Evolutionary conservation across 306 rosid species (phyloP).

Genomic region (Casuarina equisetifolia): DNA sequence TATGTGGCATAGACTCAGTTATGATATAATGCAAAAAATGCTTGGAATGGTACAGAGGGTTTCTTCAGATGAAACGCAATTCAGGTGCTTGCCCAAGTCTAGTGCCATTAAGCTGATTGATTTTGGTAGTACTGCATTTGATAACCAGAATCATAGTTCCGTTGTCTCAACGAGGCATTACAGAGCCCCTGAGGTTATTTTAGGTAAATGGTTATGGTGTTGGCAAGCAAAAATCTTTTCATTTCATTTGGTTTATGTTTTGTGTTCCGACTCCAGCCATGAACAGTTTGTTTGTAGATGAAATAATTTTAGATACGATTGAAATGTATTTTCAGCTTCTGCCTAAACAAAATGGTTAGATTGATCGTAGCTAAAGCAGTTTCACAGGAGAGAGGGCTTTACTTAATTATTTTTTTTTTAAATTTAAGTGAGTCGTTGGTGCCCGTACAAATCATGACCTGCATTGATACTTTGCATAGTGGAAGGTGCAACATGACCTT

Average conservation of each 20-base stretch:
- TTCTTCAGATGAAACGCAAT: slow-evolving; percentile 70
- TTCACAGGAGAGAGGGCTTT: too few relatives aligned
- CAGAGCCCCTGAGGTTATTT: slow-evolving; percentile 95
- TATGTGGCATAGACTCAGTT: slow-evolving; percentile 38
- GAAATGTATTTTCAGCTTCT: too few relatives aligned
- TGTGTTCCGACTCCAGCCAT: slow-evolving; percentile 21
- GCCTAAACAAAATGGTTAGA: too few relatives aligned
- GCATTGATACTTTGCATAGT: not conserved
- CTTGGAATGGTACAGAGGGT: slow-evolving; percentile 84
- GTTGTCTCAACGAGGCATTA: slow-evolving; percentile 96
- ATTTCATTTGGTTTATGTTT: slow-evolving; percentile 24
- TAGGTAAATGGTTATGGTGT: slow-evolving; percentile 72
- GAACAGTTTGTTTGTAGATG: slow-evolving; percentile 13
- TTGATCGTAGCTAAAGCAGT: too few relatives aligned
- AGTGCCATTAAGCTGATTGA: slow-evolving; percentile 99
- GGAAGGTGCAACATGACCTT: not conserved
- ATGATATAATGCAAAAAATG: slow-evolving; percentile 38
- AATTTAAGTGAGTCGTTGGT: not conserved
- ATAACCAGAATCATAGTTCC: slow-evolving; percentile 88
- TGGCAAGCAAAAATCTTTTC: slow-evolving; percentile 40
- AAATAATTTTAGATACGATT: not conserved
- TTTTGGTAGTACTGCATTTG: slow-evolving; percentile 96
- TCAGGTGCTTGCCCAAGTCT: slow-evolving; percentile 98
- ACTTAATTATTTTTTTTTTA: too few relatives aligned
- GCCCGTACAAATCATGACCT: not conserved